These are phyloP conservation scores for Trichoderma gamsii DNA, from an alignment of 495 filamentous ascomycete genomes.

Conservation along the genomic window DNA sequence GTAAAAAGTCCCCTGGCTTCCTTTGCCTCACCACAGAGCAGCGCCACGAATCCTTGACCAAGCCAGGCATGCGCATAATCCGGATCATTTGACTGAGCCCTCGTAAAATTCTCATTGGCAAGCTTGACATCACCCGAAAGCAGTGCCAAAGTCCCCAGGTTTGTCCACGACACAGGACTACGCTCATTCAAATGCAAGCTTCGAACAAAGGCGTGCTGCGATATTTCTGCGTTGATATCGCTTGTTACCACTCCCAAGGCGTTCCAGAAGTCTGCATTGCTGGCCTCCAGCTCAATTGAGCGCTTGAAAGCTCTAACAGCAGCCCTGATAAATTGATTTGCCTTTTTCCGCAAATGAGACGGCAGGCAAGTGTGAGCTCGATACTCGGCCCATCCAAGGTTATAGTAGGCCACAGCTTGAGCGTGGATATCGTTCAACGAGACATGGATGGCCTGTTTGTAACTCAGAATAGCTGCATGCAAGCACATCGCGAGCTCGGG, in stretches of 20 bases:
- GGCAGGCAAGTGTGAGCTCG: conserved; percentile 63
- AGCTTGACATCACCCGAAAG: conserved; percentile 75
- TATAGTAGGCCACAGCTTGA: conserved; percentile 95
- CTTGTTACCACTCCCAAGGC: conserved; percentile 86
- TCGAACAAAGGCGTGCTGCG: conserved; percentile 91
- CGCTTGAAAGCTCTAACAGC: conserved; percentile 91
- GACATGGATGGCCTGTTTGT: conserved; percentile 75
- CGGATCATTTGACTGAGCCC: conserved; percentile 88
- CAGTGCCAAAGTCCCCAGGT: conserved; percentile 79
- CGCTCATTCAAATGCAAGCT: conserved; percentile 87
- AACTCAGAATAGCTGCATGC: conserved; percentile 69
- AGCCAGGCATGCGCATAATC: conserved; percentile 91
- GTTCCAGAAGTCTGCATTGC: conserved; percentile 98
- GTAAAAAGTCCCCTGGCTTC: conserved; percentile 82
- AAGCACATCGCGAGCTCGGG: conserved; percentile 46
- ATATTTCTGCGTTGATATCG: conserved; percentile 73
- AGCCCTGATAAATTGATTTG: conserved; percentile 66
- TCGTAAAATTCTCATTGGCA: conserved; percentile 81
- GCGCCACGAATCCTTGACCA: conserved; percentile 81
- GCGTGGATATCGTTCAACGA: conserved; percentile 73
- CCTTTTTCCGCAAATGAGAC: conserved; percentile 38
- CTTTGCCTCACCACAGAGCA: conserved; percentile 60
- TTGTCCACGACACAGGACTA: conserved; percentile 80
- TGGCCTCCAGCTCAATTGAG: conserved; percentile 90
- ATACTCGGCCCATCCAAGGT: conserved; percentile 90